Base-by-base conservation (phyloP, 805 yeast species). In the Starmera quercuum region DNA sequence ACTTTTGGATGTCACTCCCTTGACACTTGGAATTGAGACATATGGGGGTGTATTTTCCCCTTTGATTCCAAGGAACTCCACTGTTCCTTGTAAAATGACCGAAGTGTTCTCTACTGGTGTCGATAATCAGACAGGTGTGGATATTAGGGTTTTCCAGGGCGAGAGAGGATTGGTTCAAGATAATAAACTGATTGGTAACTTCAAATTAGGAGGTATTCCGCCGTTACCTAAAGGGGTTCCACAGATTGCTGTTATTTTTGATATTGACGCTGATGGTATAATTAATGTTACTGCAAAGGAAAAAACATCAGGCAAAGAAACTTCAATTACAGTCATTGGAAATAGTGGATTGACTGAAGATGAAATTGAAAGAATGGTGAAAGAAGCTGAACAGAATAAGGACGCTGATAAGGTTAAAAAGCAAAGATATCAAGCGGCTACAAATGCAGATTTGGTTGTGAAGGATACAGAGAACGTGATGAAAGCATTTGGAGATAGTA, bases 381-480 rank as follows among this genome's bases (percentile, higher is more conserved):
- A 70, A 37, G 87, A 80, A 45, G 86, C 86, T 38, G 75, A 73
- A 43, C 65, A 64, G 35, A 75, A 73, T 61, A 74, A 74, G 44
- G 74, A 71, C 34, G 60, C 55, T 36, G 94, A 83, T 56, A 73
- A 71, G 33, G 63, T 70, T 30, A 62, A 71, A 49, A 75, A 73
- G 47, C 75, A 71, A 46, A 67, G 77, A 36, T 68, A 78, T 40
- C 87, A 83, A 52, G 78, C 75, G 51, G 85, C 90, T 26, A 80
- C 82, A 53, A 71, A 78, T 53, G 83, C 86, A 18, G 94, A 82
- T 44, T 76, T 81, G 48, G 68, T 81, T 33, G 75, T 86, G 46
- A 79, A 82, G 50, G 98, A 92, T 59, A 86, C 95, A 33, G 96
- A 87, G 59, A 71, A 72, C 60, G 90, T 95, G 8, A 64, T 92